Evolutionary conservation across 1,284 basidiomycete genomes (phyloP), one percentile per base, ranked within the genome.

Genomic region (Wallemia mellicola): DNA sequence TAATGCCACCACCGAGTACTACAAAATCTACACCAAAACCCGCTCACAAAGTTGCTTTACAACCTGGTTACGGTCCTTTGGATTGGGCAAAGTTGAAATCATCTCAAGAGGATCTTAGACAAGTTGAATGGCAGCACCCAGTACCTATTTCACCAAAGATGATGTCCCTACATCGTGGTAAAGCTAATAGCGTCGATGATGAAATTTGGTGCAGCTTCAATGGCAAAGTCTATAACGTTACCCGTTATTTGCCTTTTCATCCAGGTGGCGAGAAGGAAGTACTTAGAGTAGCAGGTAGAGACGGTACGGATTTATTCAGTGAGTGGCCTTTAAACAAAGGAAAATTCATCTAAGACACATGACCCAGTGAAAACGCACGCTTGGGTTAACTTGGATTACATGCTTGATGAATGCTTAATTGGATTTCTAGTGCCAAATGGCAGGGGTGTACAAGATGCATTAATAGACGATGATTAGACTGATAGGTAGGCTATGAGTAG

Each of bases 181-280:
- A 24, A 14, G 27, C 56, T 28, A 24, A 38, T 28, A 26, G 14
- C 56, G 32, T 25, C 27, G 15, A 38, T 24, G 80, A 83, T 58
- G 89, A 98, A 69, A 89, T 87, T 0, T 98, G 92, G 92, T 80
- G 87, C 3, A 82, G 80, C 0, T 82, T 96, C 71, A 80, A 83
- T 64, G 89, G 89, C 57, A 91, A 86, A 68, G 89, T 98, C 24
- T 98, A 98, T 73, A 95, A 98, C 69, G 84, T 98, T 58, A 92
- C 89, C 1, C 79, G 84, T 0, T 98, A 96, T 69, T 70, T 95
- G 3, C 74, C 80, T 0, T 98, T 83, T 66, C 94, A 98, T 68
- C 92, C 92, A 0, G 92, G 92, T 14, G 94, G 92, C 5, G 86
- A 83, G 70, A 81, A 81, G 64, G 87, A 96, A 67, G 73, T 98